These are phyloP conservation scores for Begonia fuchsioides DNA, from an alignment of 306 rosid genomes.

Conservation along the genomic window DNA sequence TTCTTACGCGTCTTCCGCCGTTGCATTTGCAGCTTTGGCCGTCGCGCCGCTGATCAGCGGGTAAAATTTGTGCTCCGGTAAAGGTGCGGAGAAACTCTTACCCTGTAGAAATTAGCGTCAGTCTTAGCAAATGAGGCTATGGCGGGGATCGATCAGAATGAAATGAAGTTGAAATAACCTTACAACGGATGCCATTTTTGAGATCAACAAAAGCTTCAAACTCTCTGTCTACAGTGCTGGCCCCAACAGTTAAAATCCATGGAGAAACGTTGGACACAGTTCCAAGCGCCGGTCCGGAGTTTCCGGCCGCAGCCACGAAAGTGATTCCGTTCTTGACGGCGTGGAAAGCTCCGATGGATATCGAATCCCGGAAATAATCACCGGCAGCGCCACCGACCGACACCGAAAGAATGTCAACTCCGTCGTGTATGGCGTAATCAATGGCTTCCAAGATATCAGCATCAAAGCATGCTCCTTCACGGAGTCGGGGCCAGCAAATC, in stretches of 20 bases:
- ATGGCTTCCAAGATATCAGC: slow-evolving; percentile 48
- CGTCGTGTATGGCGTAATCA: slow-evolving; percentile 57
- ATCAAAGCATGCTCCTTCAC: slow-evolving; percentile 26
- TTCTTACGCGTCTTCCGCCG: slow-evolving; percentile 30
- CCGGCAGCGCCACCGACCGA: slow-evolving; percentile 26
- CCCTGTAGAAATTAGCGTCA: slow-evolving; percentile 23
- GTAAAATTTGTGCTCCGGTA: slow-evolving; percentile 25
- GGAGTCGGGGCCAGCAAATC: slow-evolving; percentile 46
- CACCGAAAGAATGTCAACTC: slow-evolving; percentile 50
- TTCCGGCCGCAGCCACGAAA: slow-evolving; percentile 46
- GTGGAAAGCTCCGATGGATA: slow-evolving; percentile 51
- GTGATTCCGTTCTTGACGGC: slow-evolving; percentile 38
- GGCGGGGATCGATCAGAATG: too few species aligned
- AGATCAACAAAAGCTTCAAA: slow-evolving; percentile 31
- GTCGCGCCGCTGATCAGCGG: slow-evolving; percentile 34
- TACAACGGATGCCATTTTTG: slow-evolving; percentile 24
- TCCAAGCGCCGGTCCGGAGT: slow-evolving; percentile 31
- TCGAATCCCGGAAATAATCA: slow-evolving; percentile 15
- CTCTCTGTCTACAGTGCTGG: slow-evolving; percentile 53
- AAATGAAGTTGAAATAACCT: slow-evolving; percentile 13
- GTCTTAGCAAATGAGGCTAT: too few species aligned
- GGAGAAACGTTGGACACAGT: slow-evolving; percentile 43
- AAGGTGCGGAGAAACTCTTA: slow-evolving; percentile 21
- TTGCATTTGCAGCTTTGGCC: slow-evolving; percentile 17
- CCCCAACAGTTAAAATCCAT: slow-evolving; percentile 65